Evolutionary conservation across 78 protist species (phyloP).

Genomic region (Cavenderia fasciculata): DNA sequence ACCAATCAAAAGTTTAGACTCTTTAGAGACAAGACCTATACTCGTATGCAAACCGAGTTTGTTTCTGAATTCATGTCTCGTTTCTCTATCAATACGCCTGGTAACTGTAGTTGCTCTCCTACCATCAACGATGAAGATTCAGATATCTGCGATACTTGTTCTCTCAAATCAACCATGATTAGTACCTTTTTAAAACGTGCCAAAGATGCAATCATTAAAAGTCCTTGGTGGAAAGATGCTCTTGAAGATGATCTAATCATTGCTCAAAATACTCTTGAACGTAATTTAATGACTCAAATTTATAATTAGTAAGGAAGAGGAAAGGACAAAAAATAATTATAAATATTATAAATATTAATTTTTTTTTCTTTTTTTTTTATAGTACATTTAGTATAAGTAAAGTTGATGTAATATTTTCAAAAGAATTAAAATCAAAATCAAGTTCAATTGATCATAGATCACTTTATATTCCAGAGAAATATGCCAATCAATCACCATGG

Average conservation of each 20-base stretch:
- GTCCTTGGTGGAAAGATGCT: conserved; percentile 50
- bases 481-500: conserved; percentile 74
- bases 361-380: background rate
- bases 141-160: conserved; percentile 6
- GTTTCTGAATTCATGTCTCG: conserved; percentile 63
- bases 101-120: conserved; percentile 29
- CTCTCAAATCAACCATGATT: conserved; percentile 31
- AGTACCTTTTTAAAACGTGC: conserved; percentile 14
- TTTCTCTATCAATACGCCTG: conserved; percentile 37
- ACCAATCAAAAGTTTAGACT: conserved; percentile 59
- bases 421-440: conserved; percentile 15
- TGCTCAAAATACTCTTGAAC: conserved; percentile 31
- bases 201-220: conserved; percentile 17
- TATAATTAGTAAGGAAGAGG: conserved; percentile 21
- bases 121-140: conserved; percentile 5
- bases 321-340: background rate
- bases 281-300: conserved; percentile 62
- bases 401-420: conserved; percentile 37
- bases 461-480: conserved; percentile 47
- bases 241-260: conserved; percentile 36
- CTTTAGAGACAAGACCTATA: conserved; percentile 36
- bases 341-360: background rate
- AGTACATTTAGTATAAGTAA: conserved; percentile 28
- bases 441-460: conserved; percentile 2
- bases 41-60: conserved; percentile 50